Evolutionary conservation across 495 filamentous ascomycete species (phyloP), one percentile per base, ranked within the genome.

Genomic region (Penicillium lividum): DNA sequence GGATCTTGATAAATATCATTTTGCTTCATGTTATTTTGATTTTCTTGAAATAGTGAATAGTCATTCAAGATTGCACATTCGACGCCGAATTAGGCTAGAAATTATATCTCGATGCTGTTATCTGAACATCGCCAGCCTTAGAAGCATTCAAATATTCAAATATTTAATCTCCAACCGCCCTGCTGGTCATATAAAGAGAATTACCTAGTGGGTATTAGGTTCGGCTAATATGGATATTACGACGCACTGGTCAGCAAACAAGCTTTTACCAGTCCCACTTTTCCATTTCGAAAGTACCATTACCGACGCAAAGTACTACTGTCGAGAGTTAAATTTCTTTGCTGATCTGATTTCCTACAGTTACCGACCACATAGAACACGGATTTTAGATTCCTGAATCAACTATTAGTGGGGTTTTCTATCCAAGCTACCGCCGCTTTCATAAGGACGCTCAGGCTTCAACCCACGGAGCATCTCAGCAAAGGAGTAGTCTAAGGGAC

Each of bases 1-100:
- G 63, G 53, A 54, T 61, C 58, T 64, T 61, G 58, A 64, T 58
- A 44, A 53, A 64, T 58, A 18, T 33, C 31, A 29, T 57, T 58
- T 15, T 60, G 45, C 45, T 15, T 18, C 42, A 31, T 40, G 13
- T 57, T 44, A 47, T 8, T 36, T 29, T 54, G 33, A 0, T 44
- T 44, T 22, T 28, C 9, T 47, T 28, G 10, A 3, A 47, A 8
- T 7, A 22, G 16, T 22, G 10, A 36, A 18, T 51, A 40, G 4
- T 15, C n/a, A 40, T 40, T 40, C 4, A 1, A 36, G 10, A 9
- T 34, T 10, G 11, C 30, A 31, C 30, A 31, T 31, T 31, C 7
- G 30, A 31, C n/a, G n/a, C 22, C 22, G 22, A 22, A 1, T 22
- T 22, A 2, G 22, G 22, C 22, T 22, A 22, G 22, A 22, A 22